Conservation (phyloP, 192 early-diverging fungal species). For the Spizellomyces sp. region DNA sequence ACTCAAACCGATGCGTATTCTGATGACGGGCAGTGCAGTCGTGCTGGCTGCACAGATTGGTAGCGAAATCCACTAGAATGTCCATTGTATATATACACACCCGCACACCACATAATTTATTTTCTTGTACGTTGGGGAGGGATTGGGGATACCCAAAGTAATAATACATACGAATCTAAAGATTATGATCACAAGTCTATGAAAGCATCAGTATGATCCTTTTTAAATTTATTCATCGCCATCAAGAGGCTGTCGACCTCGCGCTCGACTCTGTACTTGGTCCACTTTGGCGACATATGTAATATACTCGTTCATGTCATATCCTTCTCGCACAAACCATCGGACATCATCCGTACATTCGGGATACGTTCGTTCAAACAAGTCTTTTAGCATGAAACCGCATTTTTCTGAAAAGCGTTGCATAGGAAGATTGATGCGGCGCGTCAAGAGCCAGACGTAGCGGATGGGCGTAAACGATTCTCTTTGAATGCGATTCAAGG, state of each 20-base stretch:
- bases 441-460: constrained; percentile 23
- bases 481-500: not conserved
- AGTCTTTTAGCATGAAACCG: constrained; percentile 15
- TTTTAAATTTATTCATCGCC: no score
- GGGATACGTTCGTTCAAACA: constrained; percentile 13
- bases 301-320: constrained; percentile 24
- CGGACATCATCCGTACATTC: not conserved
- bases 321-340: constrained; percentile 16
- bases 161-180: no score
- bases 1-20: no score
- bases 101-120: no score
- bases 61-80: no score
- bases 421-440: constrained; percentile 24
- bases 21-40: no score
- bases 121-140: no score
- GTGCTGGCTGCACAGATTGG: no score
- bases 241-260: not conserved
- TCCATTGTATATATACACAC: no score
- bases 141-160: no score
- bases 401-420: constrained; percentile 29
- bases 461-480: not conserved
- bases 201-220: no score
- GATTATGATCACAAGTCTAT: no score
- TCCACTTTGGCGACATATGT: constrained; percentile 13
- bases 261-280: not conserved